Evolutionary conservation across 2,329 filamentous ascomycete species (phyloP).

Genomic region (Pseudocercospora musae): DNA sequence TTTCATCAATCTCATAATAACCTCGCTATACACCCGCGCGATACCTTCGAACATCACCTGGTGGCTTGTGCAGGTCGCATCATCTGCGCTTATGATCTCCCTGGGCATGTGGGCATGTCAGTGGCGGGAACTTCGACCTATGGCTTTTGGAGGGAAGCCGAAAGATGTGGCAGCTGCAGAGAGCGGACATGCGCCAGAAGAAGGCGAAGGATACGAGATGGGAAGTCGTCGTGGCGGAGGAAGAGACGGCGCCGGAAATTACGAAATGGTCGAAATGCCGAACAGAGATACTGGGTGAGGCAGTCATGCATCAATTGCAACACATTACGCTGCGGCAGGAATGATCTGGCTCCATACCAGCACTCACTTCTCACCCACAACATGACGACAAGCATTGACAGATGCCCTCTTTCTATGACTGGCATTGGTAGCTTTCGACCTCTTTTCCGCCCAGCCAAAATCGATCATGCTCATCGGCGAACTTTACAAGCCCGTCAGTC

Average conservation of each 20-base stretch:
- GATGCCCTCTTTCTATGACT: not conserved
- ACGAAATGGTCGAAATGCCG: conserved; percentile 48
- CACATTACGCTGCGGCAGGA: not conserved
- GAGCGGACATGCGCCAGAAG: conserved; percentile 29
- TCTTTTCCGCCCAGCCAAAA: conserved; percentile 34
- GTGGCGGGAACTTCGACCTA: conserved; percentile 83
- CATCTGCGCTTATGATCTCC: conserved; percentile 61
- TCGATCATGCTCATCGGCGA: conserved; percentile 28
- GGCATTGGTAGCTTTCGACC: conserved; percentile 38
- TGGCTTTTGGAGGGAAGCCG: conserved; percentile 70
- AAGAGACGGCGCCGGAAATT: conserved; percentile 46
- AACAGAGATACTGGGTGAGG: conserved; percentile 35
- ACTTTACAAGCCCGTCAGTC: conserved; percentile 33
- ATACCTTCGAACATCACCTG: conserved; percentile 78
- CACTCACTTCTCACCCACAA: not conserved
- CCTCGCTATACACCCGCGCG: conserved; percentile 71
- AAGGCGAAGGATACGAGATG: conserved; percentile 39
- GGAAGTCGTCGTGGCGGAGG: conserved; percentile 41
- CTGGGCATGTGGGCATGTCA: conserved; percentile 88
- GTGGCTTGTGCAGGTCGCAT: conserved; percentile 70
- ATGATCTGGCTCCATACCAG: not conserved
- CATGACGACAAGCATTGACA: not conserved
- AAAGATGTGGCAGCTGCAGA: conserved; percentile 23
- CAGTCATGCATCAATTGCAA: not conserved
- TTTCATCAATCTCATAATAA: conserved; percentile 73